These are phyloP conservation scores for Phytophthora vignae DNA, from an alignment of 352 stramenopile species.

Conservation along the genomic window DNA sequence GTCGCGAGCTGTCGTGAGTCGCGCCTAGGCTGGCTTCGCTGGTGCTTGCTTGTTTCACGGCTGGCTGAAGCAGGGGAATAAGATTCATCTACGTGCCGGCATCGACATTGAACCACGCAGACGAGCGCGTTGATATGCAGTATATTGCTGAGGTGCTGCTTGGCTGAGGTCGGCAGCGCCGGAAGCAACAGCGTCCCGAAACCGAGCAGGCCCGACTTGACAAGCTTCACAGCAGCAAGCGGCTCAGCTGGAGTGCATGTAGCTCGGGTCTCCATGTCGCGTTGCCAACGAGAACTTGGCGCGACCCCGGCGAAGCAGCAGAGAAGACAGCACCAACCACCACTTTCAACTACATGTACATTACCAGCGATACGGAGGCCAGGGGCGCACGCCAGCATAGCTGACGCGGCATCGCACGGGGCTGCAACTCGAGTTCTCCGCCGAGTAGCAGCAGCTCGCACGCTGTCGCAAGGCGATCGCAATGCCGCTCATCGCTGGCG, in stretches of 20 bases:
- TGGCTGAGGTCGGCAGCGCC: not conserved
- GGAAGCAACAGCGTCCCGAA: not conserved
- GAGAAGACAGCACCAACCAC: not conserved
- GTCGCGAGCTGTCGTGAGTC: not conserved
- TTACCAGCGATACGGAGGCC: not conserved
- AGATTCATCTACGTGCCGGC: not conserved
- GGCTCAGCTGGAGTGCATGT: not conserved
- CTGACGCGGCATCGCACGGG: not conserved
- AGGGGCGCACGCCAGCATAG: conserved; percentile 11
- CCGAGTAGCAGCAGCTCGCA: not conserved
- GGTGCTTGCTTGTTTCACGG: not conserved
- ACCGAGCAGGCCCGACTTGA: not conserved
- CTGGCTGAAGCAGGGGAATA: conserved; percentile 1
- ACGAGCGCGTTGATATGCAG: not conserved
- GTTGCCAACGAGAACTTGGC: not conserved
- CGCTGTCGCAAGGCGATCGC: conserved; percentile 19
- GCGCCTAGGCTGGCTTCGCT: not conserved
- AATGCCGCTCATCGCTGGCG: conserved; percentile 15
- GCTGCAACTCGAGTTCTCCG: not conserved
- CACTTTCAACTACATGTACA: not conserved
- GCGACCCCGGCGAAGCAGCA: not conserved
- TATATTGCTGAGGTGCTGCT: not conserved
- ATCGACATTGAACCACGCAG: not conserved
- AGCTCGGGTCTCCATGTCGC: not conserved
- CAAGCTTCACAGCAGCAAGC: not conserved